phyloP scores from a whole-genome alignment of 148 eudicot species.

The Euryodendron excelsum region DNA sequence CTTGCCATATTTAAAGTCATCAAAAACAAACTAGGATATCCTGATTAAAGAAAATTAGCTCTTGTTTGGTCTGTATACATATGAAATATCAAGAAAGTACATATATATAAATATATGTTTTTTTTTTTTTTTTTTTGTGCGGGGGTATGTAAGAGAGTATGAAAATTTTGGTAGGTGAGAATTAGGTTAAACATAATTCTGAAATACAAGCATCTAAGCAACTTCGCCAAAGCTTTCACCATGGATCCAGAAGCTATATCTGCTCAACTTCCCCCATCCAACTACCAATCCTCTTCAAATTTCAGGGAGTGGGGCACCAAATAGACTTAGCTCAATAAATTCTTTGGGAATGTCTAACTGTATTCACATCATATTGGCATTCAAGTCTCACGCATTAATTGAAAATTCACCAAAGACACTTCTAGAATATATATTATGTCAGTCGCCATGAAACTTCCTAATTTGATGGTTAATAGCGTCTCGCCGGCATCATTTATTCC shows the following conservation, averaged over 20 bases:
- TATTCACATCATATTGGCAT: neutral
- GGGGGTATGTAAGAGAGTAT: neutral
- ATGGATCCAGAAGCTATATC: neutral
- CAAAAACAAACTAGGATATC: neutral
- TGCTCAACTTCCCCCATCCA: neutral
- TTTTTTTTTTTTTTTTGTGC: neutral
- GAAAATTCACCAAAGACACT: neutral
- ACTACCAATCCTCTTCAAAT: neutral
- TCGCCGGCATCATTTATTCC: too few species aligned
- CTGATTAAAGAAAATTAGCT: neutral
- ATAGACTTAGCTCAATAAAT: neutral
- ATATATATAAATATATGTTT: too few species aligned
- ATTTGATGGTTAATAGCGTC: too few species aligned
- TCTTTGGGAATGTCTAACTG: neutral
- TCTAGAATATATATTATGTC: neutral
- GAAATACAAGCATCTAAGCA: neutral
- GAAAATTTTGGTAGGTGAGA: neutral
- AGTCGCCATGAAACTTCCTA: too few species aligned
- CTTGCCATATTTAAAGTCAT: too few species aligned
- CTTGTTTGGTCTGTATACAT: neutral
- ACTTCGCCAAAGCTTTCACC: neutral
- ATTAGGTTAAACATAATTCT: neutral
- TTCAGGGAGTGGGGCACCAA: constrained; percentile 8
- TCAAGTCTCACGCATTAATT: neutral
- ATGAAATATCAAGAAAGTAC: neutral